A percentile compares a stretch with the other conserved stretches of the same genome.
Evolutionary conservation across 805 yeast genomes (phyloP).

Genomic region (Clavispora phyllophila): DNA sequence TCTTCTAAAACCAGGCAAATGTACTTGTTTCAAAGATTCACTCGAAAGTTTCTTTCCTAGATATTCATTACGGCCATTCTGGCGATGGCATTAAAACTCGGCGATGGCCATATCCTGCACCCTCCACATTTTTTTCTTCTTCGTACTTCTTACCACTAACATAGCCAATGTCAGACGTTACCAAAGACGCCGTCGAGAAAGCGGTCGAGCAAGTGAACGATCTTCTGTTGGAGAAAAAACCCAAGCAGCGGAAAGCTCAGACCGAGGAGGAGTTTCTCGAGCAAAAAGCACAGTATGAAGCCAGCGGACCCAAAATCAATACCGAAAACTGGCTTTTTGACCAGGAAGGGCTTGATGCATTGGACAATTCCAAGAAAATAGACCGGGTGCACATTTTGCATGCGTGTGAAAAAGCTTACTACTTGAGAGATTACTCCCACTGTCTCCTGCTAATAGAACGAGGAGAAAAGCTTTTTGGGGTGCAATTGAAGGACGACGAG

Average conservation of each 20-base stretch:
- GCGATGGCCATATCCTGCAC: neutral
- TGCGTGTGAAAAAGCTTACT: constrained; percentile 63
- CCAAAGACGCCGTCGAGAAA: neutral
- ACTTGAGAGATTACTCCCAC: constrained; percentile 41
- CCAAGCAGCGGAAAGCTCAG: constrained; percentile 57
- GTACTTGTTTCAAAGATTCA: neutral
- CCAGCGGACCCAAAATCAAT: constrained; percentile 55
- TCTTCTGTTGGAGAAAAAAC: constrained; percentile 7
- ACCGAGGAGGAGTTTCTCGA: constrained; percentile 53
- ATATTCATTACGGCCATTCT: too few relatives aligned
- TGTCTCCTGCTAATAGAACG: constrained; percentile 45
- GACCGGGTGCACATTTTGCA: constrained; percentile 52
- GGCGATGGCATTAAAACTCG: too few relatives aligned
- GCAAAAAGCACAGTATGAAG: constrained; percentile 48
- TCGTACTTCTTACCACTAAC: neutral
- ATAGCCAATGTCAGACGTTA: neutral
- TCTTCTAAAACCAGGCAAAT: too few relatives aligned
- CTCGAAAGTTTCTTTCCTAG: too few relatives aligned
- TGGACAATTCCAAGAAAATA: constrained; percentile 39
- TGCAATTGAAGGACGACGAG: constrained; percentile 17
- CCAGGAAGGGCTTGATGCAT: constrained; percentile 17
- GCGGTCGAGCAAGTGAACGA: neutral
- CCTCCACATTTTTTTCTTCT: neutral
- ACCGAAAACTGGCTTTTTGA: constrained; percentile 41
- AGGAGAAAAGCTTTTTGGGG: constrained; percentile 31